Base-by-base conservation (phyloP, 1,284 basidiomycete genomes). In the Ganoderma sinense region DNA sequence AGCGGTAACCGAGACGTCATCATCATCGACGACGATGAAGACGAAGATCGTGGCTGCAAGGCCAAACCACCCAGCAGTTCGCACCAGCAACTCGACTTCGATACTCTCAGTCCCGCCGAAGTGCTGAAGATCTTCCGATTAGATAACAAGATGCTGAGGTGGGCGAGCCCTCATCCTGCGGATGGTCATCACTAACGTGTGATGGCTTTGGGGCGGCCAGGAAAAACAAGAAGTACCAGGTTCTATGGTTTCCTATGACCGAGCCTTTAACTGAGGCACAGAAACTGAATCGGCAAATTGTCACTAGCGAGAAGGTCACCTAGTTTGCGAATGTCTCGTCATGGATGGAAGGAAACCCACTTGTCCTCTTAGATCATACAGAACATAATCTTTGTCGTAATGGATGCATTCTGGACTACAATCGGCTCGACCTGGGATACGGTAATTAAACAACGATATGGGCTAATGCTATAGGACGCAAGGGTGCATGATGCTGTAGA, bases 231-330 rank as follows among this genome's bases (percentile, higher is more conserved):
- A 82, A 87, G 43, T 92, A 91, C 74, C 92, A 94, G 75, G 88
- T 94, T 29, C 81, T 94, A 39, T 91, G 89, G 76, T 93, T 93
- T 74, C 89, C 92, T 0, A 83, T 94, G 82, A 84, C 82, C 0
- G 80, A 84, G 1, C 88, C 90, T 6, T 79, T 92, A 53, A 85
- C 84, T 1, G 84, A 87, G 16, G 69, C 77, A 23, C 86, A 93
- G 76, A 87, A 84, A 66, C 75, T 70, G 65, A 71, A 76, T 60
- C 82, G 87, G 66, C 90, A 86, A 74, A 80, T 85, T 6, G 86
- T 94, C 39, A 85, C 79, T 2, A 91, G 91, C 71, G 76, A 80
- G 55, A 71, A 71, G 55, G 39, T 75, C 39, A n/a, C 40, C 11
- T 67, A 70, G 55, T 41, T 23, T 16, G 14, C 45, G 23, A 16